Percentiles rank a stretch among this genome's conserved stretches.
Evolutionary conservation across 768 basidiomycete genomes (phyloP).

Genomic region (Leccinum ochraceum): DNA sequence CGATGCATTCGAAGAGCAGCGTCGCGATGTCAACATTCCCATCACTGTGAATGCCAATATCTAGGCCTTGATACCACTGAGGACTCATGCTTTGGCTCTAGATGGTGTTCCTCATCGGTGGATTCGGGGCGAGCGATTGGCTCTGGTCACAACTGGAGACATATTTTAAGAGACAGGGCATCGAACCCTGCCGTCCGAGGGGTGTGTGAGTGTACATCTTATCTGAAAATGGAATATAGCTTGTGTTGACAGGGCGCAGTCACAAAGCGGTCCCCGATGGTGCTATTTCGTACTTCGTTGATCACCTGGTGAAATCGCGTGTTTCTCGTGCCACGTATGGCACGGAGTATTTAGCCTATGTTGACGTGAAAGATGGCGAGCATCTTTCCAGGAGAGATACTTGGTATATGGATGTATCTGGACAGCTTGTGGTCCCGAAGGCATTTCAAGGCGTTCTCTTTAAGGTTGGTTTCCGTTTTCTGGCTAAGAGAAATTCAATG

Average conservation of each 20-base stretch:
- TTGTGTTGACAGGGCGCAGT: not conserved
- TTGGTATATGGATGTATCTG: conserved; percentile 6
- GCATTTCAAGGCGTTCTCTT: conserved; percentile 8
- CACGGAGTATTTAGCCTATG: conserved; percentile 44
- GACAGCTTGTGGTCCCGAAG: conserved; percentile 3
- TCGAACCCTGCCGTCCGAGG: conserved; percentile 49
- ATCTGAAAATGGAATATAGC: not conserved
- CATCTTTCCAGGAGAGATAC: conserved; percentile 10
- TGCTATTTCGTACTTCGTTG: conserved; percentile 38
- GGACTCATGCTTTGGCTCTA: not conserved
- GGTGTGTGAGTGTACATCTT: conserved; percentile 41
- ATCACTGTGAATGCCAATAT: conserved; percentile 31
- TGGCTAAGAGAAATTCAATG: not conserved
- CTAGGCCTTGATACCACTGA: not conserved
- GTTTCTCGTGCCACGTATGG: conserved; percentile 49
- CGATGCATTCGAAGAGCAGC: conserved; percentile 33
- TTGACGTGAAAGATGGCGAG: conserved; percentile 5
- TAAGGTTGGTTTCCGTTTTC: conserved; percentile 4
- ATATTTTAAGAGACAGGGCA: conserved; percentile 34
- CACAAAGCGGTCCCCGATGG: conserved; percentile 55
- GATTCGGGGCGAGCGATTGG: conserved; percentile 49
- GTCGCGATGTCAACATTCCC: conserved; percentile 14
- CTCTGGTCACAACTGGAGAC: conserved; percentile 42
- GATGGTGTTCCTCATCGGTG: conserved; percentile 48
- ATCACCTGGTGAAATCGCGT: conserved; percentile 46